Conservation (phyloP, 2,329 filamentous ascomycete species). For the Endothia cerciana region DNA sequence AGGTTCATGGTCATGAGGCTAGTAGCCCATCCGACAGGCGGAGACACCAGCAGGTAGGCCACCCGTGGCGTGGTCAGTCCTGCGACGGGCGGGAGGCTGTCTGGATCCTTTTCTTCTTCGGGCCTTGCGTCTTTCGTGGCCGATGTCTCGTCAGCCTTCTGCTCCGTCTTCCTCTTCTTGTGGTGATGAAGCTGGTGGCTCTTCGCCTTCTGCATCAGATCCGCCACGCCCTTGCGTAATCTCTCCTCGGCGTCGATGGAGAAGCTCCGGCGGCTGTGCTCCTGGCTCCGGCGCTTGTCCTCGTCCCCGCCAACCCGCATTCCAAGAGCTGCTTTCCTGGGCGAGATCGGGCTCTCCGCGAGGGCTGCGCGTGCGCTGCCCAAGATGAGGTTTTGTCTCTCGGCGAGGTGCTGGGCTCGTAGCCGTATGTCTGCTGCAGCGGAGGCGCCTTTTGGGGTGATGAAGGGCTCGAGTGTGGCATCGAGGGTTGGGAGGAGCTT, state of each 20-base stretch:
- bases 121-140: constrained; percentile 29
- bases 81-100: constrained; percentile 36
- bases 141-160: neutral
- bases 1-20: constrained; percentile 65
- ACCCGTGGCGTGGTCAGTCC: constrained; percentile 44
- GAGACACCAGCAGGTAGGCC: constrained; percentile 70
- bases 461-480: constrained; percentile 64
- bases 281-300: constrained; percentile 45
- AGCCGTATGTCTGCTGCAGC: constrained; percentile 70
- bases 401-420: constrained; percentile 70
- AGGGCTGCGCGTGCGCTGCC: constrained; percentile 41
- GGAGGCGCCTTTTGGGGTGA: constrained; percentile 54
- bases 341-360: constrained; percentile 36
- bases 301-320: constrained; percentile 57
- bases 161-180: constrained; percentile 14
- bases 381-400: constrained; percentile 59
- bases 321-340: constrained; percentile 32
- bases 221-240: constrained; percentile 51
- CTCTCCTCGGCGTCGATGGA: constrained; percentile 50
- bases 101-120: constrained; percentile 33
- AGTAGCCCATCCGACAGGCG: constrained; percentile 63
- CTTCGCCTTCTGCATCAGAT: constrained; percentile 49
- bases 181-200: constrained; percentile 32
- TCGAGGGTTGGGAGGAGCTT: constrained; percentile 68
- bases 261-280: constrained; percentile 40